These are phyloP conservation scores for Trebouxia sp. DNA, from an alignment of 139 green algal species.

Conservation along the genomic window DNA sequence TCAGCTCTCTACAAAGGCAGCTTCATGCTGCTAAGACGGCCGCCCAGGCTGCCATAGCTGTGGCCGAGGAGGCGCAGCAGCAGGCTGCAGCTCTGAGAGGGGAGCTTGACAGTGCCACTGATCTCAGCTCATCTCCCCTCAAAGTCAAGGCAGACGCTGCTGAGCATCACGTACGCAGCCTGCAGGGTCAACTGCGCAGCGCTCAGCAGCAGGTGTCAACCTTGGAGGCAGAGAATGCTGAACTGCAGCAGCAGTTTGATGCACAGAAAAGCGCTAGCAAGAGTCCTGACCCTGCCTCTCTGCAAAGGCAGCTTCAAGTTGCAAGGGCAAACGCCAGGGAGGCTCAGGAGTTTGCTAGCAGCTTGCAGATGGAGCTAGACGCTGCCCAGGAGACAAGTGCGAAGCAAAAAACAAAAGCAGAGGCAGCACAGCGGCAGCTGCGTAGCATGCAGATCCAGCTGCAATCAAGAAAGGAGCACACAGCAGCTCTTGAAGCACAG, in stretches of 20 bases:
- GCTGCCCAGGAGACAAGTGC: not conserved
- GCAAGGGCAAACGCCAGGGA: not conserved
- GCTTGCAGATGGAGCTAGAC: not conserved
- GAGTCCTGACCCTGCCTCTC: not conserved
- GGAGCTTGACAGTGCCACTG: not conserved
- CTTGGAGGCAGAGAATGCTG: not conserved
- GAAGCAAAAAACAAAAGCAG: not conserved
- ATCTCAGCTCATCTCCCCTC: not conserved
- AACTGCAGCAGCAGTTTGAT: conserved; percentile 10
- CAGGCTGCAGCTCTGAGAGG: conserved; percentile 9
- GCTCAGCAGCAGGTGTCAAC: not conserved
- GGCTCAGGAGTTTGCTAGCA: not conserved
- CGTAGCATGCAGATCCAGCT: not conserved
- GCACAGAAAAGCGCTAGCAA: not conserved
- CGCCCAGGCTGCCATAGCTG: not conserved
- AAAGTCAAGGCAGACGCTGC: conserved; percentile 14
- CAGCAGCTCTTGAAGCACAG: not conserved
- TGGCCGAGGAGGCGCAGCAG: conserved; percentile 19
- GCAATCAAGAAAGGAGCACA: not conserved
- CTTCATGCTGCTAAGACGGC: conserved; percentile 14
- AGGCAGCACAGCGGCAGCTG: conserved; percentile 18
- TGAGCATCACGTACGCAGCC: not conserved
- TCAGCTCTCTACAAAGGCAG: not conserved
- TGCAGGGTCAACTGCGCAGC: not conserved
- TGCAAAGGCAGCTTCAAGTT: conserved; percentile 1